A percentile compares a stretch with the other conserved stretches of the same genome.
These are phyloP conservation scores for Lenzites betulinus DNA, from an alignment of 768 basidiomycete genomes.

Conservation along the genomic window DNA sequence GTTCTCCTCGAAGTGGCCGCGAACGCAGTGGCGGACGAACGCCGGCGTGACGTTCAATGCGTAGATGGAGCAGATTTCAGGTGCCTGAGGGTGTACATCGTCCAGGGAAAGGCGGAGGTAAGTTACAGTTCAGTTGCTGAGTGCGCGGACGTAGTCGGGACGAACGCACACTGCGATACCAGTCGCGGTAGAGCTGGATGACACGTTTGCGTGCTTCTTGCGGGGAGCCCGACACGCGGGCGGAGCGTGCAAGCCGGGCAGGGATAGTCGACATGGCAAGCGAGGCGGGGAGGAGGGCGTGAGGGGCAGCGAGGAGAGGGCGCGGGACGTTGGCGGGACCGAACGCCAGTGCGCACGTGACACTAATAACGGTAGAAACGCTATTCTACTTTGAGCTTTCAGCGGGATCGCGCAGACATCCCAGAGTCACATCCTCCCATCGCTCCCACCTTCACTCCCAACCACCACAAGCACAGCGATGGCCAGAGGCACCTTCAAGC, in stretches of 20 bases:
- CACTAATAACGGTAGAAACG: too few relatives aligned
- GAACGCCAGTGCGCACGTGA: not conserved
- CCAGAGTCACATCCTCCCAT: not conserved
- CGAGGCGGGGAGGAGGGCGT: not conserved
- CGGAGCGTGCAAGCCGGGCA: constrained; percentile 75
- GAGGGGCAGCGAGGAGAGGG: not conserved
- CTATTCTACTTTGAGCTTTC: not conserved
- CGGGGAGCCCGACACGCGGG: constrained; percentile 55
- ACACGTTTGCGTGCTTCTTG: constrained; percentile 69
- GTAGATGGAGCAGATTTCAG: constrained; percentile 84
- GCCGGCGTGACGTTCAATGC: constrained; percentile 78
- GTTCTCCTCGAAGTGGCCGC: constrained; percentile 86
- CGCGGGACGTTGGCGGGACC: not conserved
- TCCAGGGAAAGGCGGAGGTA: not conserved
- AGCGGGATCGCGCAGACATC: not conserved
- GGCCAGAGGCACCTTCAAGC: constrained; percentile 75
- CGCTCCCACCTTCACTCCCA: not conserved
- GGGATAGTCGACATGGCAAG: constrained; percentile 80
- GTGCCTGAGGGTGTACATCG: constrained; percentile 67
- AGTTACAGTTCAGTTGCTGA: not conserved
- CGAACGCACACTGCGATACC: constrained; percentile 87
- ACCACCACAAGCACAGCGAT: constrained; percentile 9
- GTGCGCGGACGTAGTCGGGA: constrained; percentile 5
- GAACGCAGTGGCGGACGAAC: constrained; percentile 77
- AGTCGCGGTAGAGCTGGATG: constrained; percentile 84